Conservation (phyloP, 1,284 basidiomycete genomes). For the Ganoderma sinense region DNA sequence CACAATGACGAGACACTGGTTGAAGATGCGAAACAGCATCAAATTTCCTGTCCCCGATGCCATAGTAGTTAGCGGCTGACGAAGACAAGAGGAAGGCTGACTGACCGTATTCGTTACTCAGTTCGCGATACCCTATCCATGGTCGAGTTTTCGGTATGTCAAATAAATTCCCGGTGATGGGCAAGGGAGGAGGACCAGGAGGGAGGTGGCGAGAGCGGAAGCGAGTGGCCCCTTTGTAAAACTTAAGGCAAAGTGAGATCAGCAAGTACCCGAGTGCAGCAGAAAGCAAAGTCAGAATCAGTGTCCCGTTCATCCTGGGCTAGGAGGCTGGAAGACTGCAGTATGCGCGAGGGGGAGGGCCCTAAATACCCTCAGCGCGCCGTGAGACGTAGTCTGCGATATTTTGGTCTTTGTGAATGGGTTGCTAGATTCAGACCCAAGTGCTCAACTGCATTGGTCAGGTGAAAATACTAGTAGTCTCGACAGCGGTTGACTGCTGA, state of each 20-base stretch:
- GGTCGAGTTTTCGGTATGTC: not conserved
- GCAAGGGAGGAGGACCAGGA: not conserved
- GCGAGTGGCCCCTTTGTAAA: not conserved
- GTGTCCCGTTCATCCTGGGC: not conserved
- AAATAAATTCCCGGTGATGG: not conserved
- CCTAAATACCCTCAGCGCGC: not conserved
- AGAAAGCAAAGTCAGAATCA: not conserved
- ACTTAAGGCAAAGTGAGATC: not conserved
- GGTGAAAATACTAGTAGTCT: too few species aligned
- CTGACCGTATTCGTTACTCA: not conserved
- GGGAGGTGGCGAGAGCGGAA: not conserved
- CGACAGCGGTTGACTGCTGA: too few species aligned
- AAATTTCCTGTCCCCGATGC: not conserved
- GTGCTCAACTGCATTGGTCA: too few species aligned
- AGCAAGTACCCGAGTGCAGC: not conserved
- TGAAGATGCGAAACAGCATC: not conserved
- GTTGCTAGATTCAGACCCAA: not conserved
- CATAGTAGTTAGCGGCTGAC: not conserved
- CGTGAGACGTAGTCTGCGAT: not conserved
- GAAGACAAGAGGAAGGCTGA: not conserved
- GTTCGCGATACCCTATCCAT: not conserved
- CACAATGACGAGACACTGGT: not conserved
- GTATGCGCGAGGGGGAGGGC: not conserved
- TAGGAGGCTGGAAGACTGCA: not conserved
- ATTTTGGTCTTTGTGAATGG: not conserved